These are phyloP conservation scores for Astrocystis sublimbata DNA, from an alignment of 495 filamentous ascomycete species.

Conservation along the genomic window DNA sequence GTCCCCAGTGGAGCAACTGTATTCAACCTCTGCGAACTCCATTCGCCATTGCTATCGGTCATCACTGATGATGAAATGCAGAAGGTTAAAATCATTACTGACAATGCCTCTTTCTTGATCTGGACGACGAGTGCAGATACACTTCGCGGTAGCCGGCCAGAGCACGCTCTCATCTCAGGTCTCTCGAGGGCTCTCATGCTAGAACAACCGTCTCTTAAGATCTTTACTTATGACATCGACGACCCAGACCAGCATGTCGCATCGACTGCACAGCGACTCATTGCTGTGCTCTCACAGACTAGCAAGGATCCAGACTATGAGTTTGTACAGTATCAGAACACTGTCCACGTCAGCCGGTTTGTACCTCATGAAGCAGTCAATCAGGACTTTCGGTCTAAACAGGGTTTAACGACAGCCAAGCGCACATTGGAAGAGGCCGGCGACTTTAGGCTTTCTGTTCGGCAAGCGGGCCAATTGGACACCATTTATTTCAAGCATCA, in stretches of 20 bases:
- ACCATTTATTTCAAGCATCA: constrained; percentile 8
- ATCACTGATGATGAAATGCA: constrained; percentile 31
- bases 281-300: neutral
- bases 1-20: neutral
- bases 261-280: neutral
- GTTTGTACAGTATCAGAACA: neutral
- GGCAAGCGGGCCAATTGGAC: neutral
- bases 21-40: constrained; percentile 1
- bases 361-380: constrained; percentile 1
- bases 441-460: neutral
- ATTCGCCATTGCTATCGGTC: neutral
- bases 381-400: neutral
- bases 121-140: constrained; percentile 13
- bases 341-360: constrained; percentile 4
- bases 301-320: neutral
- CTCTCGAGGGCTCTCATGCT: constrained; percentile 2
- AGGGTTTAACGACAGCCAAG: neutral
- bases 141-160: neutral
- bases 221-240: constrained; percentile 6
- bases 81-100: constrained; percentile 34
- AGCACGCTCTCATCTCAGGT: constrained; percentile 6
- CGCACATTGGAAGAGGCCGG: neutral
- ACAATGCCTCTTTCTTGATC: constrained; percentile 2
- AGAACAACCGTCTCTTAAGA: constrained; percentile 8
- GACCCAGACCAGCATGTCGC: neutral